Conservation (phyloP, 1,284 basidiomycete species). For the Rhizoctonia solani region DNA sequence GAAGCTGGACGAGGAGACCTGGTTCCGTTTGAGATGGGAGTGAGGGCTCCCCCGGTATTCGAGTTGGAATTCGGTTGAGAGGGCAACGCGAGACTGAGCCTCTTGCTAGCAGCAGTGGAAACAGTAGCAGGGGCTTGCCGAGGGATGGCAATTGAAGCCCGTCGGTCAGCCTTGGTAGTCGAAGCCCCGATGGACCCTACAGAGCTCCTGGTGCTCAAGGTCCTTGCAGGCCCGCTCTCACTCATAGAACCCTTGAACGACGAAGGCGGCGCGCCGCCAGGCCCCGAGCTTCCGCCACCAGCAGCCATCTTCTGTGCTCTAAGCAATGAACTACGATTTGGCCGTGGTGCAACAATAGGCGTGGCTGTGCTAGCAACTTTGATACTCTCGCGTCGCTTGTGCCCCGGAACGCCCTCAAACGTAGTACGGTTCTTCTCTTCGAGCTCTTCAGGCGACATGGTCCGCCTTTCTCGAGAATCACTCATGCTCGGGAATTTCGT, state of each 20-base stretch:
- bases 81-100: constrained; percentile 26
- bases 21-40: constrained; percentile 26
- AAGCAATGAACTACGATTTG: constrained; percentile 70
- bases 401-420: constrained; percentile 79
- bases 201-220: constrained; percentile 26
- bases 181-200: constrained; percentile 29
- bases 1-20: constrained; percentile 26
- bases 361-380: constrained; percentile 64
- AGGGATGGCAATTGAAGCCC: constrained; percentile 41
- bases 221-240: background rate
- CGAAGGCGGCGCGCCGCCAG: constrained; percentile 49
- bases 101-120: constrained; percentile 3
- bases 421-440: constrained; percentile 47
- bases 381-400: constrained; percentile 75
- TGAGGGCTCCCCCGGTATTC: constrained; percentile 13
- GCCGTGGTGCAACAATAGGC: constrained; percentile 65
- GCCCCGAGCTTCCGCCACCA: background rate
- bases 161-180: constrained; percentile 38
- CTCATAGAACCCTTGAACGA: constrained; percentile 39
- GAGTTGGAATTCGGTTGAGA: constrained; percentile 26
- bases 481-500: constrained; percentile 13
- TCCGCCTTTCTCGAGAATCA: background rate
- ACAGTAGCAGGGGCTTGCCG: constrained; percentile 39
- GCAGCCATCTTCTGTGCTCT: constrained; percentile 53
- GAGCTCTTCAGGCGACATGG: constrained; percentile 22